phyloP scores from a whole-genome alignment of 331 rosid species.

The Prunus yedoensis region DNA sequence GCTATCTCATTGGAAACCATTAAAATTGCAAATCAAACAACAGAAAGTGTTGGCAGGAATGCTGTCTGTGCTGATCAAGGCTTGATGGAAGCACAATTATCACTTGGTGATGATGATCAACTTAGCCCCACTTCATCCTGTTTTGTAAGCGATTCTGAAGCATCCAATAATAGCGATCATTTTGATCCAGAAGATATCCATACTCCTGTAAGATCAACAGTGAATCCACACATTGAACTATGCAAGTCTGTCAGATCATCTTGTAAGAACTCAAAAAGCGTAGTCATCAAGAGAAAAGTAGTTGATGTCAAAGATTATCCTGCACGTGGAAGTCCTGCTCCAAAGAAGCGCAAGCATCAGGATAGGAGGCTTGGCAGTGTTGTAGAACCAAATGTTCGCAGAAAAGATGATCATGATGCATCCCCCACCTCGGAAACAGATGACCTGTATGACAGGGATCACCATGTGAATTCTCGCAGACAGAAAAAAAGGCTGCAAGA shows the following conservation, averaged over 20 bases:
- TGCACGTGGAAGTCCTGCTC: conserved; percentile 32
- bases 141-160: conserved; percentile 55
- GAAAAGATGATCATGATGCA: conserved; percentile 27
- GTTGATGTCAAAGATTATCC: conserved; percentile 39
- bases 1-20: conserved; percentile 32
- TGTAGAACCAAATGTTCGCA: conserved; percentile 20
- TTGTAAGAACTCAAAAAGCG: conserved; percentile 32
- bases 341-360: conserved; percentile 32
- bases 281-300: conserved; percentile 23
- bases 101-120: conserved; percentile 52
- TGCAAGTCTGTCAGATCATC: conserved; percentile 33
- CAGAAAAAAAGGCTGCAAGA: conserved; percentile 28
- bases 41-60: conserved; percentile 26
- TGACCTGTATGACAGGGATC: conserved; percentile 30
- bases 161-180: conserved; percentile 36
- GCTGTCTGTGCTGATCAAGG: conserved; percentile 36
- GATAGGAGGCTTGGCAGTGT: conserved; percentile 21
- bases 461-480: conserved; percentile 30
- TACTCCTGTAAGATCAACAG: conserved; percentile 36
- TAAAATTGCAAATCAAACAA: conserved; percentile 26
- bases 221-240: conserved; percentile 25
- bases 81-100: conserved; percentile 54
- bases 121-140: conserved; percentile 59
- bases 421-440: conserved; percentile 30
- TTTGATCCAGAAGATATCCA: conserved; percentile 33